Evolutionary conservation across 768 basidiomycete genomes (phyloP).

Genomic region (Flagelloscypha sp.): DNA sequence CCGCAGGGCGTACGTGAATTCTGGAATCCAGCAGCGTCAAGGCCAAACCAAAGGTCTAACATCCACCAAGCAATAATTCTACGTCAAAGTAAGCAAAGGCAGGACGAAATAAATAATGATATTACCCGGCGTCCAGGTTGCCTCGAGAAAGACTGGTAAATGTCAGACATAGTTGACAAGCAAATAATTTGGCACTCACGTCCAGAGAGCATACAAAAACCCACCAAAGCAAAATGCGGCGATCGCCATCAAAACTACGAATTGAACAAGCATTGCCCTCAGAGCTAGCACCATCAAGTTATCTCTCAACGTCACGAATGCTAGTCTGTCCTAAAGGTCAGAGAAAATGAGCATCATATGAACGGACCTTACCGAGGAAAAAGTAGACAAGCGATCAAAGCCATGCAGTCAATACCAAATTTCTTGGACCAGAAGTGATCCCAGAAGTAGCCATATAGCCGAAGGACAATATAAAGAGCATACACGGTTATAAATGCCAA

Average conservation of each 20-base stretch:
- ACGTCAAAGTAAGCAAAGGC: constrained; percentile 9
- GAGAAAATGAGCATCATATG: background rate
- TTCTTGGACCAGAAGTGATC: constrained; percentile 55
- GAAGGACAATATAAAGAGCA: constrained; percentile 64
- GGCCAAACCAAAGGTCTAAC: constrained; percentile 89
- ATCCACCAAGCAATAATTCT: constrained; percentile 90
- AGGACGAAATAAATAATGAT: background rate
- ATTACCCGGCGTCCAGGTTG: constrained; percentile 25
- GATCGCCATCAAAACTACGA: constrained; percentile 72
- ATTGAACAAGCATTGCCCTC: constrained; percentile 91
- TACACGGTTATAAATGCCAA: constrained; percentile 84
- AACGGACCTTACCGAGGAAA: constrained; percentile 60
- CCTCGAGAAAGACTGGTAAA: background rate
- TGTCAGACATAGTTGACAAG: constrained; percentile 1
- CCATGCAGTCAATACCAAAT: constrained; percentile 75
- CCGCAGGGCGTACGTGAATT: constrained; percentile 51
- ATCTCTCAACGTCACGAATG: constrained; percentile 82
- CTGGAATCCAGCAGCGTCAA: constrained; percentile 87
- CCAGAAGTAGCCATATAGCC: constrained; percentile 70
- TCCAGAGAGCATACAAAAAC: constrained; percentile 90
- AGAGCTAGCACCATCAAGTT: constrained; percentile 75
- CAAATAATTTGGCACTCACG: constrained; percentile 61
- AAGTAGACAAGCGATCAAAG: constrained; percentile 82
- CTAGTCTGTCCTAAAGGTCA: constrained; percentile 53
- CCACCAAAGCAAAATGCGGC: constrained; percentile 89